Evolutionary conservation across 2,329 filamentous ascomycete species (phyloP).

Genomic region (Diaporthe vexans): DNA sequence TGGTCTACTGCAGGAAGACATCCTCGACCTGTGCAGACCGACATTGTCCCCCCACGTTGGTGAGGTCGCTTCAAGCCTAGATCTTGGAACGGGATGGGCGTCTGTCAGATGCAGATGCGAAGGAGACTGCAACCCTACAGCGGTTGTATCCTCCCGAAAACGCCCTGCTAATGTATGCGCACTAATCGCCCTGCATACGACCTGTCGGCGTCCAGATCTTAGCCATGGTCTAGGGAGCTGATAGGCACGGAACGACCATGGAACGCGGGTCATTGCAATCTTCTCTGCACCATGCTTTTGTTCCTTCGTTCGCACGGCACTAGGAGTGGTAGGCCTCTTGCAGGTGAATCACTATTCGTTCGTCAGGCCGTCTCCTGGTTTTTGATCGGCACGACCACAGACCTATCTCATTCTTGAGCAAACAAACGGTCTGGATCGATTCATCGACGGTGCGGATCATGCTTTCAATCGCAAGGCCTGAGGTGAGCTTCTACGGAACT

Average conservation of each 20-base stretch:
- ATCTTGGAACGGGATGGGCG: constrained; percentile 10
- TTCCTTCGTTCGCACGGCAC: constrained; percentile 6
- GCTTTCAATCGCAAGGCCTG: too few species aligned
- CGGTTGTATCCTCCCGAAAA: background rate
- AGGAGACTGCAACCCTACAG: background rate
- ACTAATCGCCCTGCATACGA: background rate
- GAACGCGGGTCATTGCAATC: background rate
- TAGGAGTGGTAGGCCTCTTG: constrained; percentile 4
- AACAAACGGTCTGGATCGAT: background rate
- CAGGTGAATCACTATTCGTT: background rate
- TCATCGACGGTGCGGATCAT: background rate
- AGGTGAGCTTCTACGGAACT: too few species aligned
- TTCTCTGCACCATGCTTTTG: constrained; percentile 2
- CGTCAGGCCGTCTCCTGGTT: background rate
- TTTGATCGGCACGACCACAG: background rate
- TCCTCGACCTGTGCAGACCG: background rate
- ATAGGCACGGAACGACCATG: background rate
- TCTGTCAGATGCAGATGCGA: constrained; percentile 21
- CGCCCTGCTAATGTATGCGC: background rate
- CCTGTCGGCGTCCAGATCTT: background rate
- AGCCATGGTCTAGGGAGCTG: background rate
- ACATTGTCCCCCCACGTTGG: constrained; percentile 5
- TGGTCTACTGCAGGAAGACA: background rate
- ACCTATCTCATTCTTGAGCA: background rate
- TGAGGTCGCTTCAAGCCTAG: background rate